Evolutionary conservation across 345 rosid genomes (phyloP).

Genomic region (Pistacia atlantica): DNA sequence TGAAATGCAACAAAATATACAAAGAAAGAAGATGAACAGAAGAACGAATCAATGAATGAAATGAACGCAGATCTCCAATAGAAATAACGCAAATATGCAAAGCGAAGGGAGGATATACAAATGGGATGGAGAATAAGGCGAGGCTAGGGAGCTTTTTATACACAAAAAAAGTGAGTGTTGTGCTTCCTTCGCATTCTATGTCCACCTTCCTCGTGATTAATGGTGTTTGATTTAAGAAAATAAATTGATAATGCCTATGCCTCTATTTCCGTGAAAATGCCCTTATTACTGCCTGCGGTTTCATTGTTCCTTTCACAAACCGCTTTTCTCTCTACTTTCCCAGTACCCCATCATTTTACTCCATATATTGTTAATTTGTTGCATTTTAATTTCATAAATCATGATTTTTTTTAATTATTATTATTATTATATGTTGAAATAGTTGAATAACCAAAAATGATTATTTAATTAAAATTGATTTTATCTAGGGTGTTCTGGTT

Average conservation of each 20-base stretch:
- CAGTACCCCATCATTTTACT: neutral
- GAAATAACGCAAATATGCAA: conserved; percentile 7
- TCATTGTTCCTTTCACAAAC: conserved; percentile 33
- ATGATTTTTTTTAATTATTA: no score
- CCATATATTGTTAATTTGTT: no score
- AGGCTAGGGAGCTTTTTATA: conserved; percentile 10
- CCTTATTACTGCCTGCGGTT: conserved; percentile 37
- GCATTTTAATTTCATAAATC: no score
- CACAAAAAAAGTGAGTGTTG: neutral
- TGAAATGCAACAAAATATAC: neutral
- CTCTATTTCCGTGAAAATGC: conserved; percentile 20
- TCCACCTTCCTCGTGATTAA: neutral
- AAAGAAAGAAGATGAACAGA: neutral
- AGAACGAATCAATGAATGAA: neutral
- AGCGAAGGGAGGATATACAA: neutral
- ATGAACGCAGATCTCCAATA: conserved; percentile 6
- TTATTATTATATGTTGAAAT: no score
- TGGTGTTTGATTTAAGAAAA: neutral
- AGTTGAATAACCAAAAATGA: no score
- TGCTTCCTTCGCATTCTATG: no score
- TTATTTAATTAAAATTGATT: neutral
- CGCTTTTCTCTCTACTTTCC: conserved; percentile 23
- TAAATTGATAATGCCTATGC: neutral
- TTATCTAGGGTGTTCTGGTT: neutral
- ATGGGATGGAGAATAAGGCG: conserved; percentile 4